These are phyloP conservation scores for Casuarina cunninghamiana DNA, from an alignment of 306 rosid genomes.

Conservation along the genomic window DNA sequence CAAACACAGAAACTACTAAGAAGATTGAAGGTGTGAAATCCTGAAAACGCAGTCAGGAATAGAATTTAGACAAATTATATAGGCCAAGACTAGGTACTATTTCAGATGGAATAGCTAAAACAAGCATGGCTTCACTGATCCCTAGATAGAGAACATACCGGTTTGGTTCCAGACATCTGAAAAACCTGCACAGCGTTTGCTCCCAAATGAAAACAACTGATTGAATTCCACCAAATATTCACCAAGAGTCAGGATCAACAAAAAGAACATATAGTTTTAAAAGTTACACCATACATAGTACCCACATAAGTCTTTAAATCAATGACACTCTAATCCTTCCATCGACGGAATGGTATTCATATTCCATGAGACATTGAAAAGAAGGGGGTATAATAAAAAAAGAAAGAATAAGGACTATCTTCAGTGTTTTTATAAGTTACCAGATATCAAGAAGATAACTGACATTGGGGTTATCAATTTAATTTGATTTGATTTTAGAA, in stretches of 20 bases:
- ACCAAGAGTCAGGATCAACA: not conserved
- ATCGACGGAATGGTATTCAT: not conserved
- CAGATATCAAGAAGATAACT: not conserved
- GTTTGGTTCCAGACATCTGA: conserved; percentile 66
- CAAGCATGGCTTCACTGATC: not conserved
- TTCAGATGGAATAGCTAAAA: not conserved
- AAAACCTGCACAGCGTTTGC: conserved; percentile 67
- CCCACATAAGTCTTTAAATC: not conserved
- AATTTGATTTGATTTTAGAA: not conserved
- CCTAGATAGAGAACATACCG: conserved; percentile 48
- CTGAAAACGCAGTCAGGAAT: not conserved
- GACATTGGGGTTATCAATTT: not conserved
- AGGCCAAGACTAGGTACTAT: not conserved
- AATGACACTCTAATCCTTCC: not conserved
- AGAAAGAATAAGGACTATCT: not conserved
- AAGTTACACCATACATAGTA: not conserved
- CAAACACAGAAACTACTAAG: not conserved
- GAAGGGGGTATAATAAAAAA: not conserved
- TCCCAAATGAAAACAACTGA: conserved; percentile 81
- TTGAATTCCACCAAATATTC: conserved; percentile 18
- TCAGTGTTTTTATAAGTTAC: not conserved
- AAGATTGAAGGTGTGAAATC: not conserved
- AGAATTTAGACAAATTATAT: not conserved
- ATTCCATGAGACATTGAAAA: not conserved
- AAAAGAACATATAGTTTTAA: not conserved